Base-by-base conservation (phyloP, 1,139 yeast species). In the Suhomyces bokatorum region DNA sequence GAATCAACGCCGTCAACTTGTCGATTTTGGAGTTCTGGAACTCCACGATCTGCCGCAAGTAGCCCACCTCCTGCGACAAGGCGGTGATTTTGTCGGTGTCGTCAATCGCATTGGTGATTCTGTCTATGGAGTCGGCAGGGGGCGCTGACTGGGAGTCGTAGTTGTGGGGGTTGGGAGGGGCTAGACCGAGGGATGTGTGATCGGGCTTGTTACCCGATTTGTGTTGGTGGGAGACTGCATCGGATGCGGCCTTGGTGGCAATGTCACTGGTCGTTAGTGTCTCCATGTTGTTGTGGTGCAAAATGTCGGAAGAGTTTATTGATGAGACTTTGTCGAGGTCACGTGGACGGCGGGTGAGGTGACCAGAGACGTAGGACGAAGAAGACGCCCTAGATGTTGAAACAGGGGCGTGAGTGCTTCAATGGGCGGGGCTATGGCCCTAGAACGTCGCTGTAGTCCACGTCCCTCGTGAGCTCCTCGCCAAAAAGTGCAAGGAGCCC, bases 401-500 rank as follows among this genome's bases (percentile, higher is more conserved):
- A 3, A 26, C 4, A n/a, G 29, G 5, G 20, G 34, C 2, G 6
- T 9, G 34, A 13, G 7, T 6, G 15, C 9, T 11, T 5, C 11
- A 30, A 8, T 3, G 10, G 17, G 4, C 7, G 16, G 2, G 3
- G 6, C 11, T 30, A 8, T 6, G 10, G 11, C 16, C 22, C 27
- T 30, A 34, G 29, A 11, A 34, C 14, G 11, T 42, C 44, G 14
- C 15, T 32, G 35, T 33, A 39, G 29, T 39, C 40, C 9, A 38
- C 27, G 6, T 36, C 28, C 8, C 28, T 26, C 13, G 46, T 40
- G 15, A 47, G 32, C 14, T 40, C 36, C 7, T 22, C 67, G 1
- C 89, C 90, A 80, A 85, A 82, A 41, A 82, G 72, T 28, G 80
- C 85, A 20, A 80, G 50, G 7, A 84, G 60, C 0, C 87, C 91